A percentile compares a stretch with the other conserved stretches of the same genome.
Conservation (phyloP, 176 grass and related monocot species). For the Hordeum marinum region DNA sequence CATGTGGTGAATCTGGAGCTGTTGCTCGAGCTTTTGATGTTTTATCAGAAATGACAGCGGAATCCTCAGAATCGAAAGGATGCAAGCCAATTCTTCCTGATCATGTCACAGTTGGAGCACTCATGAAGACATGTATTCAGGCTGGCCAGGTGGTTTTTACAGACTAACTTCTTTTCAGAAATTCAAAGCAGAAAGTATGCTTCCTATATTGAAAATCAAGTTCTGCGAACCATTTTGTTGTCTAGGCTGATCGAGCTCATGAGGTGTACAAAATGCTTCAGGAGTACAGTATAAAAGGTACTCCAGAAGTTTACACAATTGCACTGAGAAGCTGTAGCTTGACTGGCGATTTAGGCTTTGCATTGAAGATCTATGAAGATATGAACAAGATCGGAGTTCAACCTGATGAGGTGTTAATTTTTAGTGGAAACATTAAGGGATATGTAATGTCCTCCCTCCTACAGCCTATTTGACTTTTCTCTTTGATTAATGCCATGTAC, state of each 20-base stretch:
- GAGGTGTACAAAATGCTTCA: slow-evolving; percentile 97
- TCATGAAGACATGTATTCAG: slow-evolving; percentile 92
- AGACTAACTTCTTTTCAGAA: slow-evolving; percentile 16
- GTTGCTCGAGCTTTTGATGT: slow-evolving; percentile 99
- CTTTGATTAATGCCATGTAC: slow-evolving; percentile 23
- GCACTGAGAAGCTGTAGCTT: slow-evolving; percentile 91
- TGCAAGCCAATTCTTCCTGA: slow-evolving; percentile 73
- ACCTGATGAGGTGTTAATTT: slow-evolving; percentile 86
- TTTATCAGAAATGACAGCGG: slow-evolving; percentile 86
- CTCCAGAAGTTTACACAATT: slow-evolving; percentile 94
- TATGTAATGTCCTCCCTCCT: neutral
- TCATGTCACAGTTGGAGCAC: slow-evolving; percentile 91
- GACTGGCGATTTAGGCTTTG: slow-evolving; percentile 83
- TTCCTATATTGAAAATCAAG: slow-evolving; percentile 9
- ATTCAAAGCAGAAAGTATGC: slow-evolving; percentile 13
- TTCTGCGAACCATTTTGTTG: slow-evolving; percentile 1
- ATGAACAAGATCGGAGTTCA: slow-evolving; percentile 87
- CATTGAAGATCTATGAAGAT: slow-evolving; percentile 91
- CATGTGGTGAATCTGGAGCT: slow-evolving; percentile 95
- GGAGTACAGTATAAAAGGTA: slow-evolving; percentile 82
- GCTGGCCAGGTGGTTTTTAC: slow-evolving; percentile 59
- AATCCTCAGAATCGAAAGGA: slow-evolving; percentile 52
- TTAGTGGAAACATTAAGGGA: slow-evolving; percentile 15
- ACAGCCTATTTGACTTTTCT: slow-evolving; percentile 24
- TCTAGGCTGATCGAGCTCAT: slow-evolving; percentile 69